Conservation (phyloP, 2,329 filamentous ascomycete species). For the Lojkania enalia region DNA sequence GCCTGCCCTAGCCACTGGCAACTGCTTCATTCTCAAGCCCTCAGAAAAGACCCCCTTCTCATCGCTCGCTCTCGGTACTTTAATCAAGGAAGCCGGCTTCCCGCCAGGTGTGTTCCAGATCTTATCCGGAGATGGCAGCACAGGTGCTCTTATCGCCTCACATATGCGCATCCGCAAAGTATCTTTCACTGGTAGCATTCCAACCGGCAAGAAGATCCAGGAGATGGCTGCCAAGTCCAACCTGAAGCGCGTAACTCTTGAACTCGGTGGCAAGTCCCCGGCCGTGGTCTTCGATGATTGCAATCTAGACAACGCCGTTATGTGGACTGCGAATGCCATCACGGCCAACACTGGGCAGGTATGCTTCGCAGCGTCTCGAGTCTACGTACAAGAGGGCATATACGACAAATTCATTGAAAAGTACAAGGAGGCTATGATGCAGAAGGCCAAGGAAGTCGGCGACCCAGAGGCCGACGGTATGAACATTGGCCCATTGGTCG, state of each 20-base stretch:
- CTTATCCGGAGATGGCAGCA: conserved; percentile 42
- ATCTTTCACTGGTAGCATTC: conserved; percentile 48
- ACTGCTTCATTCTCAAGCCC: conserved; percentile 43
- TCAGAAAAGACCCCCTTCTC: conserved; percentile 44
- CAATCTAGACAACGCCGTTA: conserved; percentile 48
- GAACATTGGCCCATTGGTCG: conserved; percentile 40
- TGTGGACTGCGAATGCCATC: conserved; percentile 41
- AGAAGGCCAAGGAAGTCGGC: conserved; percentile 34
- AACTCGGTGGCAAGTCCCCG: conserved; percentile 51
- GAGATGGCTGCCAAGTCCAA: conserved; percentile 47
- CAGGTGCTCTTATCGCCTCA: conserved; percentile 42
- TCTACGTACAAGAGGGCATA: conserved; percentile 47
- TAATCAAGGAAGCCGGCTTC: conserved; percentile 43
- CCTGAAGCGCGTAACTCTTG: conserved; percentile 49
- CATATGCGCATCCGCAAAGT: conserved; percentile 48
- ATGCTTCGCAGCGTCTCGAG: conserved; percentile 43
- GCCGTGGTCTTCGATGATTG: conserved; percentile 51
- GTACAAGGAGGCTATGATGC: conserved; percentile 40
- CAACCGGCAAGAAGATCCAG: conserved; percentile 46
- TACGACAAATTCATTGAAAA: conserved; percentile 43
- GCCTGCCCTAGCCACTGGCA: conserved; percentile 41
- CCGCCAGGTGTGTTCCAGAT: conserved; percentile 49
- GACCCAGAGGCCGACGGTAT: conserved; percentile 34
- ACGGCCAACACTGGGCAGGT: conserved; percentile 45
- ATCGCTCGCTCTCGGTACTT: conserved; percentile 35